A percentile compares a stretch with the other conserved stretches of the same genome.
Conservation (phyloP, 305 asterid species). For the Rubia balearica region DNA sequence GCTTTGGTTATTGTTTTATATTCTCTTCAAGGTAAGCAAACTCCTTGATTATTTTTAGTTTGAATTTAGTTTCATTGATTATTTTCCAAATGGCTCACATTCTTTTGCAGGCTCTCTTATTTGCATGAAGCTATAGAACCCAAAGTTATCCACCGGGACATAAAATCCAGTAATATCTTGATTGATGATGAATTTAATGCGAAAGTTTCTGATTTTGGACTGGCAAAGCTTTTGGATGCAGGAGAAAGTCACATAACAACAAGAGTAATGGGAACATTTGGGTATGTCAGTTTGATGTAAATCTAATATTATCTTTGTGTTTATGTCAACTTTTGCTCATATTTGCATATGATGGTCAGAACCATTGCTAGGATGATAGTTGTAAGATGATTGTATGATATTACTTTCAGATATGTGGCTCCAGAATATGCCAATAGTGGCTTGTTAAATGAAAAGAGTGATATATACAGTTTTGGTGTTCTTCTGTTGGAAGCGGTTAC, state of each 20-base stretch:
- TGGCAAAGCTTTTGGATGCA: conserved; percentile 90
- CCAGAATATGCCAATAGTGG: conserved; percentile 98
- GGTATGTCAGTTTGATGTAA: conserved; percentile 38
- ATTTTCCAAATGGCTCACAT: neutral
- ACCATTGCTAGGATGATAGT: neutral
- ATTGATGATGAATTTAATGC: conserved; percentile 71
- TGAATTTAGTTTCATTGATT: neutral
- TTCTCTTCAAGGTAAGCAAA: neutral
- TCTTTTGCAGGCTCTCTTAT: conserved; percentile 76
- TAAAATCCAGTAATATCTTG: conserved; percentile 95
- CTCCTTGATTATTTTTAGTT: neutral
- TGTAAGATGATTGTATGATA: conserved; percentile 10
- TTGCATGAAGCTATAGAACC: conserved; percentile 98
- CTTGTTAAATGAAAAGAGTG: conserved; percentile 88
- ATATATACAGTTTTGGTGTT: conserved; percentile 88
- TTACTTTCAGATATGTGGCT: conserved; percentile 75
- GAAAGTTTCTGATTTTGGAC: conserved; percentile 94
- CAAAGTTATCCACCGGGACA: conserved; percentile 92
- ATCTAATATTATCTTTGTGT: neutral
- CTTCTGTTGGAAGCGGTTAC: conserved; percentile 79
- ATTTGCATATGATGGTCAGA: neutral
- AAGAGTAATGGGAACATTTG: conserved; percentile 99
- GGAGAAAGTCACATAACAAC: conserved; percentile 97
- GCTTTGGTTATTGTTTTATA: neutral
- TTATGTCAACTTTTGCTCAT: neutral